Percentiles rank a stretch among this genome's conserved stretches.
These are phyloP conservation scores for Vitis hybrid DNA, from an alignment of 177 flowering plant species.

Conservation along the genomic window DNA sequence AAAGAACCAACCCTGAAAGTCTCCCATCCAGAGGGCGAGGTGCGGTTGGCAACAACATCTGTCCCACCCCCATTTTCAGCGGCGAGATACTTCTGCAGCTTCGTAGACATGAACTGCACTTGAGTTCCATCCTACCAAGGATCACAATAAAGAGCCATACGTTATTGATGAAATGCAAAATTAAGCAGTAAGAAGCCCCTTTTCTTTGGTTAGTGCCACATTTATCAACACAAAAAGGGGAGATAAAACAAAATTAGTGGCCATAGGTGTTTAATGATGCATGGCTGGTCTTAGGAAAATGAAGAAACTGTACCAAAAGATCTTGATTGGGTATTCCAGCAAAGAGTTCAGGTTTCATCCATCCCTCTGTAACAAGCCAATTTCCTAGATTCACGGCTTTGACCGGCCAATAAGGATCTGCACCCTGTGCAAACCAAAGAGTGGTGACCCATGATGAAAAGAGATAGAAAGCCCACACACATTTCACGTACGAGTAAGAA, in stretches of 20 bases:
- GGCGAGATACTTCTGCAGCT: conserved; percentile 13
- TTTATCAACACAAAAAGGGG: not conserved
- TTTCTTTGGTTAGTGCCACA: too few relatives aligned
- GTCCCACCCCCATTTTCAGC: conserved; percentile 29
- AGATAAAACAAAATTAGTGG: not conserved
- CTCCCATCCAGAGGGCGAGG: conserved; percentile 25
- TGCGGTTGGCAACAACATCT: conserved; percentile 19
- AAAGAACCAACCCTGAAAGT: conserved; percentile 22
- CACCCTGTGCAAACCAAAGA: conserved; percentile 4
- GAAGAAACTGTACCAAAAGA: conserved; percentile 12
- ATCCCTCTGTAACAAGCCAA: conserved; percentile 38
- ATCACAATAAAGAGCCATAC: not conserved
- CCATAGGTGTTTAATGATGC: not conserved
- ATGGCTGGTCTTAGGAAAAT: not conserved
- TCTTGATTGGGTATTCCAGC: conserved; percentile 33
- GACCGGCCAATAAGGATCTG: conserved; percentile 2
- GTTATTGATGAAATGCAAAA: too few relatives aligned
- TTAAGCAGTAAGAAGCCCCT: too few relatives aligned
- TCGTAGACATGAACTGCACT: conserved; percentile 25
- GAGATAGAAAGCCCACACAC: not conserved
- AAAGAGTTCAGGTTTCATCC: conserved; percentile 26
- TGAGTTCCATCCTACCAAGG: conserved; percentile 29
- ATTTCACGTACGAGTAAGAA: not conserved
- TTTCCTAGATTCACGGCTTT: conserved; percentile 30
- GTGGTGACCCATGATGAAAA: conserved; percentile 1